phyloP scores from a whole-genome alignment of 306 rosid species.

The Corylus americana region DNA sequence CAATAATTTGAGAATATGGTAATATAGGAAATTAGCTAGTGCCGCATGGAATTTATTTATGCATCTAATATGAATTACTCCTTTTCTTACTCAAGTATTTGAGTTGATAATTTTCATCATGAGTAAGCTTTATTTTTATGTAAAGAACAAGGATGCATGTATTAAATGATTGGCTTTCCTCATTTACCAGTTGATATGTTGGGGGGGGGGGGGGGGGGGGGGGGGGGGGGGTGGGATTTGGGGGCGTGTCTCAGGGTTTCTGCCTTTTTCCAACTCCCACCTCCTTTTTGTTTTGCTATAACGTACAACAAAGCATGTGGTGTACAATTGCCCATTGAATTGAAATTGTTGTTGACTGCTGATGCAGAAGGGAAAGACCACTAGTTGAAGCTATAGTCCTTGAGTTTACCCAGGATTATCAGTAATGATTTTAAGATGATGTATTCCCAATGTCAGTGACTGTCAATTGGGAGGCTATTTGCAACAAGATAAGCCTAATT shows the following conservation, averaged over 20 bases:
- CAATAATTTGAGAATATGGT: background rate
- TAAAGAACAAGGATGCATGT: conserved; percentile 2
- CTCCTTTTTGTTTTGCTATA: background rate
- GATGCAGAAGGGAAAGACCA: background rate
- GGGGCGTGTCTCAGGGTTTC: no score
- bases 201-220: no score
- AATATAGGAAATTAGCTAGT: background rate
- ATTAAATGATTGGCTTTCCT: background rate
- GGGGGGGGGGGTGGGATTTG: no score
- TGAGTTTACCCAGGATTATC: background rate
- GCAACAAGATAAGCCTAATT: background rate
- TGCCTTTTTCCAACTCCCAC: no score
- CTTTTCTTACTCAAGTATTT: no score
- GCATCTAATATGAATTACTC: background rate
- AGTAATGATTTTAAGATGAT: background rate
- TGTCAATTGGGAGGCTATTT: background rate
- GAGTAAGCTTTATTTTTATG: background rate
- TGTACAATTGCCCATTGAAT: background rate
- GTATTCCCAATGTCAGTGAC: background rate
- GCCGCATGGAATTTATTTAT: background rate
- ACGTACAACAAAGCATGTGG: background rate
- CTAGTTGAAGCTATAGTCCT: background rate
- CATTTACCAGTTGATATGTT: background rate
- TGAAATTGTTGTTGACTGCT: background rate
- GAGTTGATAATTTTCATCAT: background rate